Evolutionary conservation across 1,284 basidiomycete genomes (phyloP), one percentile per base, ranked within the genome.

Genomic region (Coniophora puteana): DNA sequence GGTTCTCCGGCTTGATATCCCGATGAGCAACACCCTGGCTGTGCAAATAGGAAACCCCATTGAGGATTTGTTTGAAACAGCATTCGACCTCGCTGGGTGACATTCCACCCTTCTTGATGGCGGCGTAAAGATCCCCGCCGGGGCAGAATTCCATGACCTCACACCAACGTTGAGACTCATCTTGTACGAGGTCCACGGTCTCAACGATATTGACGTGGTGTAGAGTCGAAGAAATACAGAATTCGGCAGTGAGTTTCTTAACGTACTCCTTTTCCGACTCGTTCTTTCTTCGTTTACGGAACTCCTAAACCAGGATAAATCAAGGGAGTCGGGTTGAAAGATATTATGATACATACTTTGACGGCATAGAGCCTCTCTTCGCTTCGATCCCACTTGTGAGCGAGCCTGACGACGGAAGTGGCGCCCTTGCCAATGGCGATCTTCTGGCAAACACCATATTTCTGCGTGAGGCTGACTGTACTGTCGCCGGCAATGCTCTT

Each of bases 61-160:
- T 76, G 44, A 98, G 69, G 49, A 97, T 91, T 68, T 99, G 96
- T 74, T 93, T 96, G 78, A 99, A 98, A 64, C 89, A 94, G 63
- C 92, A 96, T 63, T 98, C 94, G 52, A 97, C 93, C 65, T 96
- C 93, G 59, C 80, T 83, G 14, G 90, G 84, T 13, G 84, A 87
- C 93, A 99, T 96, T 51, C 89, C 83, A 58, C 94, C 95, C 62
- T 91, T 92, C 76, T 97, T 97, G 72, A 98, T 98, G 26, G 93
- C 93, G 18, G 93, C 93, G 59, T 98, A 98, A 25, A 98, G 73
- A 66, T 98, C 94, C 5, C 94, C 94, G 39, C 95, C 95, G 2
- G 92, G 91, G 63, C 95, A 97, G 61, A 94, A 98, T 67, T 99
- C 96, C 96, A 99, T 98, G 46, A 99, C 95, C 66, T 99, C 95